Percentiles rank a stretch among this genome's conserved stretches.
These are phyloP conservation scores for Linnemannia schmuckeri DNA, from an alignment of 192 early-diverging fungal species.

Conservation along the genomic window DNA sequence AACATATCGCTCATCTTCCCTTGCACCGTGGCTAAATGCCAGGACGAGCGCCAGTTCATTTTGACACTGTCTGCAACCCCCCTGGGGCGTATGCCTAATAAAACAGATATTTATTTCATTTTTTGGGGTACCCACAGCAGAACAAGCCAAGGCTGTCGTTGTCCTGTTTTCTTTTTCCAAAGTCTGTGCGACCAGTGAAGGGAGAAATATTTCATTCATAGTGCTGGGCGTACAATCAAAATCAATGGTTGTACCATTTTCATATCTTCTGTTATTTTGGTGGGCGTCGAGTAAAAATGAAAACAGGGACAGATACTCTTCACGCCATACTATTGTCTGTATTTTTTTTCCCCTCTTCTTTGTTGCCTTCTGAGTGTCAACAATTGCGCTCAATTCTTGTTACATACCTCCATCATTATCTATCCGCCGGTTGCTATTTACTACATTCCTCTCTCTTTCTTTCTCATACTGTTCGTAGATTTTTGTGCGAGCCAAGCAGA, in stretches of 20 bases:
- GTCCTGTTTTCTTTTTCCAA: background rate
- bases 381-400: background rate
- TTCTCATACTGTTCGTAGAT: background rate
- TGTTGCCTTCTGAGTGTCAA: background rate
- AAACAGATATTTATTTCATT: background rate
- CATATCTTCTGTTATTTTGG: background rate
- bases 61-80: background rate
- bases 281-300: background rate
- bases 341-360: background rate
- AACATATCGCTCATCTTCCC: background rate
- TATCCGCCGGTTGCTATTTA: background rate
- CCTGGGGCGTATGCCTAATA: background rate
- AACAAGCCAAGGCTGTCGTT: background rate
- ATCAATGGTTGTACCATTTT: background rate
- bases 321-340: background rate
- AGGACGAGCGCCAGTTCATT: background rate
- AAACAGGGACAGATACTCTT: background rate
- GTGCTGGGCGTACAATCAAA: constrained; percentile 1
- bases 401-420: background rate
- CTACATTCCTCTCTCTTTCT: background rate
- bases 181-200: background rate
- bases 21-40: no score
- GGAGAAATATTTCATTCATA: background rate
- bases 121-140: background rate
- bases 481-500: no score